A percentile compares a stretch with the other conserved stretches of the same genome.
These are phyloP conservation scores for Sphaerulina musiva DNA, from an alignment of 2,329 filamentous ascomycete species.

Conservation along the genomic window DNA sequence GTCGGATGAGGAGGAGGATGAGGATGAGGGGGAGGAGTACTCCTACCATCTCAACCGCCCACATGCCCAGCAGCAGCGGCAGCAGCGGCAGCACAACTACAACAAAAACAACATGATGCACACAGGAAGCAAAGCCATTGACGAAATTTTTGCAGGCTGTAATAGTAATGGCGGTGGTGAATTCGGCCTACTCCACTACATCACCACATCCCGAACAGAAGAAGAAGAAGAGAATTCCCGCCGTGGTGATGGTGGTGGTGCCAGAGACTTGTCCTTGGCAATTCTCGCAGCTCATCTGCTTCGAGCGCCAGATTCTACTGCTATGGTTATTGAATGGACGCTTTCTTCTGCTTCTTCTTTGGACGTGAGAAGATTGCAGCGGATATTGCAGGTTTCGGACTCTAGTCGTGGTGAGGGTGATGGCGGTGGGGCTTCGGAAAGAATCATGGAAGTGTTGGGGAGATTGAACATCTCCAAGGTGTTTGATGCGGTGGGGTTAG, in stretches of 20 bases:
- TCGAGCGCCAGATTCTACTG: slow-evolving; percentile 23
- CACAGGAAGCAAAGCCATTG: slow-evolving; percentile 26
- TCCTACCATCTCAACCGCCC: no score
- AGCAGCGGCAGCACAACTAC: no score
- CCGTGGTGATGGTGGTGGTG: not conserved
- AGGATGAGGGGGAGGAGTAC: no score
- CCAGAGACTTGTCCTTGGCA: slow-evolving; percentile 30
- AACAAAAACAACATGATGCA: not conserved
- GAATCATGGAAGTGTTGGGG: slow-evolving; percentile 32
- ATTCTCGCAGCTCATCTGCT: slow-evolving; percentile 39
- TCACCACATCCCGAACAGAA: slow-evolving; percentile 14
- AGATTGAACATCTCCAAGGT: slow-evolving; percentile 45
- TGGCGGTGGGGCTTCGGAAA: no score
- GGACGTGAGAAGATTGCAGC: slow-evolving; percentile 35
- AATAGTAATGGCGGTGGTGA: no score
- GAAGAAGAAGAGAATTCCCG: no score
- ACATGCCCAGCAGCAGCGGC: no score
- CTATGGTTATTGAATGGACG: slow-evolving; percentile 43
- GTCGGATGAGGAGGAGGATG: not conserved
- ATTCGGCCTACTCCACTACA: slow-evolving; percentile 33
- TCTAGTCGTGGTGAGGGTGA: slow-evolving; percentile 7
- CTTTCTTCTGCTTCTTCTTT: slow-evolving; percentile 33
- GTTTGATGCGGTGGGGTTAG: slow-evolving; percentile 46
- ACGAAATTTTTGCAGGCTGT: slow-evolving; percentile 32
- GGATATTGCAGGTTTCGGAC: not conserved